Evolutionary conservation across 305 asterid species (phyloP).

Genomic region (Ruellia speciosa): DNA sequence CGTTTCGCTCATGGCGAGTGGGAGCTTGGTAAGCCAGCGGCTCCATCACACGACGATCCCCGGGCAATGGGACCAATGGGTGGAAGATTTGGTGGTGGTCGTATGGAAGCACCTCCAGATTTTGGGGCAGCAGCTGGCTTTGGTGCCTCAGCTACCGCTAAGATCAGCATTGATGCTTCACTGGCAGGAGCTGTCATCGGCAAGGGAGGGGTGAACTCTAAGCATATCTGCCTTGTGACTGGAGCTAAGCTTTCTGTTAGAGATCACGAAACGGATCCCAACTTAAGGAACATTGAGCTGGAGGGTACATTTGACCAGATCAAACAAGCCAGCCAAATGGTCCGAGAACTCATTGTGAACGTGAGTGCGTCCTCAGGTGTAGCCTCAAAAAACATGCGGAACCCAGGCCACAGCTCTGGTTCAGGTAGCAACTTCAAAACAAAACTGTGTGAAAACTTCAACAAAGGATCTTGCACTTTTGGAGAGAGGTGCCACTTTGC

Average conservation of each 20-base stretch:
- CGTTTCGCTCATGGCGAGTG: conserved; percentile 41
- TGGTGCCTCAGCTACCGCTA: conserved; percentile 44
- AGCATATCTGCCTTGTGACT: conserved; percentile 36
- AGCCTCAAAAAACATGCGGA: conserved; percentile 14
- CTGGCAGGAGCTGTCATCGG: conserved; percentile 44
- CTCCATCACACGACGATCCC: conserved; percentile 29
- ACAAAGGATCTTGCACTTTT: conserved; percentile 47
- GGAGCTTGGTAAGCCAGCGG: conserved; percentile 32
- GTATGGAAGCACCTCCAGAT: conserved; percentile 25
- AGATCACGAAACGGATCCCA: conserved; percentile 38
- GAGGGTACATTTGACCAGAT: conserved; percentile 49
- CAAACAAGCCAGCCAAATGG: conserved; percentile 44
- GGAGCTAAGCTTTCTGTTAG: conserved; percentile 38
- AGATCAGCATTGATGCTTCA: conserved; percentile 23
- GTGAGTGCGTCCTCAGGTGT: conserved; percentile 13
- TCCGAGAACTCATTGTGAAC: conserved; percentile 31
- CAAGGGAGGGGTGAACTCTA: conserved; percentile 41
- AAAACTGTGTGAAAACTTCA: conserved; percentile 44
- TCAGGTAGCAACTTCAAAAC: conserved; percentile 38
- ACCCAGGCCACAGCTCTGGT: conserved; percentile 21
- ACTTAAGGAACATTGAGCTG: conserved; percentile 37
- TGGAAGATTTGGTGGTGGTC: conserved; percentile 25
- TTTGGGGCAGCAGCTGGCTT: conserved; percentile 27
- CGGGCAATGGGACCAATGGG: conserved; percentile 27
- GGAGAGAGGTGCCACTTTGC: conserved; percentile 67